Evolutionary conservation across 768 basidiomycete genomes (phyloP).

Genomic region (Trametes maxima): DNA sequence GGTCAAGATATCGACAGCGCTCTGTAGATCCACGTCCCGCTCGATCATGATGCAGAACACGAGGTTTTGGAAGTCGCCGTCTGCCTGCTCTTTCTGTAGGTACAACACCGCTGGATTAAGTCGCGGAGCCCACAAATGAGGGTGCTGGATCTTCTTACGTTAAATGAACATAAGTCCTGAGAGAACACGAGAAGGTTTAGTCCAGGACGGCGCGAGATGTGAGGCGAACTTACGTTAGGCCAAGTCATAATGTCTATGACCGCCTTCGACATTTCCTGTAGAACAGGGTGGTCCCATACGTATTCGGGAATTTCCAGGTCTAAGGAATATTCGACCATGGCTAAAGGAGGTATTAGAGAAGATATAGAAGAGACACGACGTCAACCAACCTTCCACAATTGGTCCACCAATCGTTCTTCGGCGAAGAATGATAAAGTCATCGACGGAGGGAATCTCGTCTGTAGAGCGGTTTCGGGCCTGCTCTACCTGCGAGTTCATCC

Average conservation of each 20-base stretch:
- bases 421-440: constrained; percentile 42
- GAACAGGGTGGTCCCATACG: constrained; percentile 38
- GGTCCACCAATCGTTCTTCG: constrained; percentile 41
- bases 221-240: constrained; percentile 38
- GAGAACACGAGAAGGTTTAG: constrained; percentile 31
- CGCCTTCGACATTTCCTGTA: constrained; percentile 42
- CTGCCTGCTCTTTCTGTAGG: constrained; percentile 41
- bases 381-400: constrained; percentile 40
- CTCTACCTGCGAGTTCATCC: constrained; percentile 40
- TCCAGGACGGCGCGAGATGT: constrained; percentile 25
- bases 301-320: constrained; percentile 41
- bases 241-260: constrained; percentile 44
- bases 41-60: constrained; percentile 45
- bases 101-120: not conserved
- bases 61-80: constrained; percentile 44
- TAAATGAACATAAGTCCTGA: constrained; percentile 28
- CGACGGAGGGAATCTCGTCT: constrained; percentile 40
- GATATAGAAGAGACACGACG: not conserved
- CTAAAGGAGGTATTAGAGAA: constrained; percentile 19
- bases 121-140: constrained; percentile 10
- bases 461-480: constrained; percentile 39
- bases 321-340: constrained; percentile 41
- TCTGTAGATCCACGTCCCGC: constrained; percentile 36
- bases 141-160: constrained; percentile 5
- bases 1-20: constrained; percentile 40